Percentiles rank a stretch among this genome's conserved stretches.
Conservation (phyloP, 345 rosid species). For the Rhodamnia rubescens region DNA sequence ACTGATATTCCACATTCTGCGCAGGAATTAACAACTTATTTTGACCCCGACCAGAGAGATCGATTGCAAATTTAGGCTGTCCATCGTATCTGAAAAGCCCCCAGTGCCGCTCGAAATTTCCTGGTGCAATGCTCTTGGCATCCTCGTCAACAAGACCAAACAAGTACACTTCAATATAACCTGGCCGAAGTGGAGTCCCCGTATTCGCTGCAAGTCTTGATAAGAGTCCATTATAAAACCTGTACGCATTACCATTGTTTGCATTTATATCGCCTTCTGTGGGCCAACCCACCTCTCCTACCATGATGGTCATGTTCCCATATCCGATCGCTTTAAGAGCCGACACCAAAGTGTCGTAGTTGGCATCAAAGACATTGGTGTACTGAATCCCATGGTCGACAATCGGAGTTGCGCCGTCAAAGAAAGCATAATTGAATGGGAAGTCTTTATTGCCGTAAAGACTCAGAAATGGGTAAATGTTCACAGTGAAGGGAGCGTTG, state of each 20-base stretch:
- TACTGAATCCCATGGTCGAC: conserved; percentile 11
- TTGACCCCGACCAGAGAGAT: conserved; percentile 3
- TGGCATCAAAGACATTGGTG: conserved; percentile 28
- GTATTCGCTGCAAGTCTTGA: neutral
- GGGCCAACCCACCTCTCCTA: conserved; percentile 37
- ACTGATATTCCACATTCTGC: conserved; percentile 4
- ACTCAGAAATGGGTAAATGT: conserved; percentile 43
- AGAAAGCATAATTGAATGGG: conserved; percentile 38
- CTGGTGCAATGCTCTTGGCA: conserved; percentile 4
- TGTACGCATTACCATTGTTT: conserved; percentile 8
- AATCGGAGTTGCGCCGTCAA: conserved; percentile 20
- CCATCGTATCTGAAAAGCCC: conserved; percentile 12
- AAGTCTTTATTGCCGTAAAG: conserved; percentile 25
- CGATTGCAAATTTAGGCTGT: conserved; percentile 9
- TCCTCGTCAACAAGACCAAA: conserved; percentile 9
- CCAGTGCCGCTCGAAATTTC: conserved; percentile 14
- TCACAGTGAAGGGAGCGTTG: conserved; percentile 35
- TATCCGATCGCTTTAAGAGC: conserved; percentile 15
- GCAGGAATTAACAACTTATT: conserved; percentile 6
- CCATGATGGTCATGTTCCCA: conserved; percentile 11
- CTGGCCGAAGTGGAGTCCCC: conserved; percentile 10
- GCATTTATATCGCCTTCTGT: conserved; percentile 27
- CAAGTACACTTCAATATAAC: conserved; percentile 9
- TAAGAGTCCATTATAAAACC: conserved; percentile 20
- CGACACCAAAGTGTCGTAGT: conserved; percentile 20